phyloP scores from a whole-genome alignment of 768 basidiomycete genomes.

The Leccinum fibrillosum region DNA sequence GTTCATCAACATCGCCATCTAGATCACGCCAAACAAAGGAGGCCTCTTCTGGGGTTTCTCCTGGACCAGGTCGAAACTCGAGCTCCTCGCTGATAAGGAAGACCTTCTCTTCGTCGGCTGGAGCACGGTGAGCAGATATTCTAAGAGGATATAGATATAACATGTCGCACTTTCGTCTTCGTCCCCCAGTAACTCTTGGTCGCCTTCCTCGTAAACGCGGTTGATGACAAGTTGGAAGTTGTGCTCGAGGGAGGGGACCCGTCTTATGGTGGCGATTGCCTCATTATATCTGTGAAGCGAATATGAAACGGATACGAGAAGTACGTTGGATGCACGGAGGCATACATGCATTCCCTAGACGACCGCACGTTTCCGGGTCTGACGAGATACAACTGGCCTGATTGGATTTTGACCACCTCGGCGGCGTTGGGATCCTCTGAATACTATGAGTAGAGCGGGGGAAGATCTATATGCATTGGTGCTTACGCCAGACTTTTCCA shows the following conservation, averaged over 20 bases:
- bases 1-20: conserved; percentile 86
- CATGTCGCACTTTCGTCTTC: conserved; percentile 77
- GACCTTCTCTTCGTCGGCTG: conserved; percentile 91
- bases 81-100: conserved; percentile 92
- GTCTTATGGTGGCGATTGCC: conserved; percentile 90
- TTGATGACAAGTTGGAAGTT: conserved; percentile 92
- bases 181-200: conserved; percentile 91
- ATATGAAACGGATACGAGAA: conserved; percentile 1
- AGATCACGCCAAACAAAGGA: conserved; percentile 92
- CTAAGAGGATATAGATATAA: neutral
- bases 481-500: conserved; percentile 94
- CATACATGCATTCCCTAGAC: conserved; percentile 96
- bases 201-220: conserved; percentile 95
- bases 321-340: neutral
- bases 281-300: conserved; percentile 74
- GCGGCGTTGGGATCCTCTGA: conserved; percentile 91
- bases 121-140: conserved; percentile 5
- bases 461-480: conserved; percentile 13
- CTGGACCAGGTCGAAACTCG: conserved; percentile 73
- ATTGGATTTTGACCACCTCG: conserved; percentile 92
- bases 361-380: conserved; percentile 89
- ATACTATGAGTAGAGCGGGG: conserved; percentile 23
- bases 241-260: conserved; percentile 72
- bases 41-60: conserved; percentile 69
- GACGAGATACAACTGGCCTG: conserved; percentile 87